Evolutionary conservation across 2,329 filamentous ascomycete genomes (phyloP), one percentile per base, ranked within the genome.

Genomic region (Chrysosphaeria jannelii): DNA sequence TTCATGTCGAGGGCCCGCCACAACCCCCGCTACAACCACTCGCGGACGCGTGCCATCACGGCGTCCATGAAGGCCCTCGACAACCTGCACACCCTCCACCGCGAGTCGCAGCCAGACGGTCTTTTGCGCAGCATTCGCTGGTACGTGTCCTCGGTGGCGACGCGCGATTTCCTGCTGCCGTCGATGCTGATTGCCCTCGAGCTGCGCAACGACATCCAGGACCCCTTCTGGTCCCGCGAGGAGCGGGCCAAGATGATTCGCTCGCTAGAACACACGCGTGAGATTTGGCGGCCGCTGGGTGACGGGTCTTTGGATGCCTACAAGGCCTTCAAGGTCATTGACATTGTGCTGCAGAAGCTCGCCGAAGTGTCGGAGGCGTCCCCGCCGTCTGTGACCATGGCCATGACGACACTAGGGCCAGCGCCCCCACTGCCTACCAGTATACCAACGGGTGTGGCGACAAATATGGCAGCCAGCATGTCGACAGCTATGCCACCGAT

Each of bases 281-380:
- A 57, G 10, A 85, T 93, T 26, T 93, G 79, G 78, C 65, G 69
- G 23, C 62, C 61, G 7, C 50, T 78, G 8, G 59, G 65, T 3
- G 68, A 85, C 25, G 53, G 64, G 13, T 85, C 71, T 1, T 69
- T 91, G 46, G 81, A 93, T 33, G 76, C 79, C 0, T 79, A 67
- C 47, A 93, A 93, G 45, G 81, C 76, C 2, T 63, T 63, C 19
- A 63, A 62, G 20, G 57, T 81, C 13, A 50, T 93, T n/a, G 65
- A 64, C 12, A 64, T 91, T 24, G 78, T 93, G 59, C 46, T 93
- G 21, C 55, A 64, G 15, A 85, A 85, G 41, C 53, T 91, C 25
- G 13, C 15, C 66, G n/a, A n/a, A n/a, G n/a, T n/a, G n/a, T n/a
- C n/a, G n/a, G n/a, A n/a, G n/a, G n/a, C n/a, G n/a, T n/a, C n/a